phyloP scores from a whole-genome alignment of 164 flowering plant species.

The Berberis thunbergii region DNA sequence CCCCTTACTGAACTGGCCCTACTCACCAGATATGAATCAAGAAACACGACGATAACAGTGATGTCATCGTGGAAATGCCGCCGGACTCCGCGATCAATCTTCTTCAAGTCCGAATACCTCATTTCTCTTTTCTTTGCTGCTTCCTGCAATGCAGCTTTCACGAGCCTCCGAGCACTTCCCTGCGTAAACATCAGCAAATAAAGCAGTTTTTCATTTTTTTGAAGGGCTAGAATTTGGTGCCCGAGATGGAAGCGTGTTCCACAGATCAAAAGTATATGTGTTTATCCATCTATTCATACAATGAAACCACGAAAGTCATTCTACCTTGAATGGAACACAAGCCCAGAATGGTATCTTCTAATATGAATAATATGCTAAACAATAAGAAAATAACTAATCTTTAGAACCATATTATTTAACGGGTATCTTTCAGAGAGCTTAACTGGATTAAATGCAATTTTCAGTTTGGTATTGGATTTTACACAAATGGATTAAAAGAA shows the following conservation, averaged over 20 bases:
- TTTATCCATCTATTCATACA: background rate
- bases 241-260: background rate
- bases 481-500: too few relatives aligned
- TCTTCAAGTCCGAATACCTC: slow-evolving; percentile 67
- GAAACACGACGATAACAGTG: slow-evolving; percentile 56
- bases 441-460: too few relatives aligned
- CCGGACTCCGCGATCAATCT: slow-evolving; percentile 74
- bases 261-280: background rate
- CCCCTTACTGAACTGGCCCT: slow-evolving; percentile 35
- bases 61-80: slow-evolving; percentile 81
- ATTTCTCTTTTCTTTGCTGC: slow-evolving; percentile 90
- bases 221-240: background rate
- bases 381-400: too few relatives aligned
- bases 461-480: too few relatives aligned
- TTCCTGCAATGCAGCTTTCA: slow-evolving; percentile 68
- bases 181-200: slow-evolving; percentile 23
- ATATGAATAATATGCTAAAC: too few relatives aligned
- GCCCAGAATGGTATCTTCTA: too few relatives aligned
- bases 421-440: too few relatives aligned
- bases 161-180: slow-evolving; percentile 76
- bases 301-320: background rate
- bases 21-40: slow-evolving; percentile 46
- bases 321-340: too few relatives aligned
- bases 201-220: background rate
- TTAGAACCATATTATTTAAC: too few relatives aligned